Conservation (phyloP, 495 filamentous ascomycete species). For the Penicillium odoratum region DNA sequence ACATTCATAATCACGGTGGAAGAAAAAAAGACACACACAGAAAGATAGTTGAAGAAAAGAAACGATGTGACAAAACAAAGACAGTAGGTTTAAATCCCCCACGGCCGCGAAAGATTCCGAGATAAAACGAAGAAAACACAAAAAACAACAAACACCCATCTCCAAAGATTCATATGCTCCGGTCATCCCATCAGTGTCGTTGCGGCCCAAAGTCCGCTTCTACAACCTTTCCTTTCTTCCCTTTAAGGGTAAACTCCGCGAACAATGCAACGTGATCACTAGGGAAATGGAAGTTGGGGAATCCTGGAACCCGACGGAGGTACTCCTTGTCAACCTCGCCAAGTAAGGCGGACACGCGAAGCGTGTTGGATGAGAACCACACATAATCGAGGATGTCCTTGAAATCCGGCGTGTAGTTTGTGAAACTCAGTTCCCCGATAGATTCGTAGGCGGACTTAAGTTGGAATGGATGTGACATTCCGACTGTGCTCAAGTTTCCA, state of each 20-base stretch:
- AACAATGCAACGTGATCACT: slow-evolving; percentile 93
- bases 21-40: slow-evolving; percentile 19
- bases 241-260: slow-evolving; percentile 89
- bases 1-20: slow-evolving; percentile 22
- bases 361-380: slow-evolving; percentile 90
- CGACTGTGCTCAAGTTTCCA: slow-evolving; percentile 86
- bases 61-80: slow-evolving; percentile 19
- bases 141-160: slow-evolving; percentile 42
- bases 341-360: slow-evolving; percentile 83
- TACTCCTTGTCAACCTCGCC: slow-evolving; percentile 91
- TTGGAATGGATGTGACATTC: slow-evolving; percentile 92
- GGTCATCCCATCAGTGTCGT: slow-evolving; percentile 44
- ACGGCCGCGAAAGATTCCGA: slow-evolving; percentile 45
- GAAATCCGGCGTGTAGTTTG: slow-evolving; percentile 94
- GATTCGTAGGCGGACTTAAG: slow-evolving; percentile 82
- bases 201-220: slow-evolving; percentile 64
- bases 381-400: slow-evolving; percentile 92
- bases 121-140: slow-evolving; percentile 27
- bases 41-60: slow-evolving; percentile 19
- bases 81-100: slow-evolving; percentile 28
- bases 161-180: slow-evolving; percentile 45
- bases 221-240: slow-evolving; percentile 77
- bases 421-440: slow-evolving; percentile 82
- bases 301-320: slow-evolving; percentile 85
- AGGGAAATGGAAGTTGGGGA: slow-evolving; percentile 96